A percentile compares a stretch with the other conserved stretches of the same genome.
Conservation (phyloP, 2,329 filamentous ascomycete genomes). For the Diaporthe aspalathi region DNA sequence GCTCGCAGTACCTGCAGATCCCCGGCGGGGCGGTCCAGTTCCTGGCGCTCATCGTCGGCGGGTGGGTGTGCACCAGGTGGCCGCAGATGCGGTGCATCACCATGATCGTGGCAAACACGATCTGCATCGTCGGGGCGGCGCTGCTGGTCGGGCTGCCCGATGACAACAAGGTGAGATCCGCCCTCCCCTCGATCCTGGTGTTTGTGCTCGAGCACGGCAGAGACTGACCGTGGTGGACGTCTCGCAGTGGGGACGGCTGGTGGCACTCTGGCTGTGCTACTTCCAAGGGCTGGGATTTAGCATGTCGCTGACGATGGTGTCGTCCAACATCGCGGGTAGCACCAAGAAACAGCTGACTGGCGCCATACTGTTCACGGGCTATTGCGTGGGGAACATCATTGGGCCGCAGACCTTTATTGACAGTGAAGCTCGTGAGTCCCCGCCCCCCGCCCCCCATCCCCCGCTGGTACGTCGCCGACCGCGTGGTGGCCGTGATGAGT, state of each 20-base stretch:
- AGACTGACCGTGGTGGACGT: background rate
- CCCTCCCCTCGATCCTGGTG: too few species aligned
- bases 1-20: constrained; percentile 59
- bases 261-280: constrained; percentile 64
- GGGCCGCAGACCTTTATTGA: constrained; percentile 49
- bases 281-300: constrained; percentile 49
- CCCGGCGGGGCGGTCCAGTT: constrained; percentile 70
- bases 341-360: constrained; percentile 50
- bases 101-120: constrained; percentile 66
- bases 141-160: constrained; percentile 63
- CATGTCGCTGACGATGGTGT: constrained; percentile 49
- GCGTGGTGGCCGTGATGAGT: background rate
- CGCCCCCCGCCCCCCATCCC: background rate
- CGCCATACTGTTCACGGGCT: constrained; percentile 47
- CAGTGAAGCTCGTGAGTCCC: constrained; percentile 56
- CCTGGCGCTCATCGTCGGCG: constrained; percentile 61
- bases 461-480: background rate
- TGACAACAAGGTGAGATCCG: constrained; percentile 54
- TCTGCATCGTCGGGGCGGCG: constrained; percentile 65
- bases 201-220: too few species aligned
- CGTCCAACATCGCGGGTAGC: constrained; percentile 49
- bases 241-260: constrained; percentile 64
- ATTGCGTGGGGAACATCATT: constrained; percentile 49
- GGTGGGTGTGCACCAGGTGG: constrained; percentile 62
- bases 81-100: constrained; percentile 63